phyloP scores from a whole-genome alignment of 2,329 filamentous ascomycete genomes.

The Arthrobotrys megalospora region DNA sequence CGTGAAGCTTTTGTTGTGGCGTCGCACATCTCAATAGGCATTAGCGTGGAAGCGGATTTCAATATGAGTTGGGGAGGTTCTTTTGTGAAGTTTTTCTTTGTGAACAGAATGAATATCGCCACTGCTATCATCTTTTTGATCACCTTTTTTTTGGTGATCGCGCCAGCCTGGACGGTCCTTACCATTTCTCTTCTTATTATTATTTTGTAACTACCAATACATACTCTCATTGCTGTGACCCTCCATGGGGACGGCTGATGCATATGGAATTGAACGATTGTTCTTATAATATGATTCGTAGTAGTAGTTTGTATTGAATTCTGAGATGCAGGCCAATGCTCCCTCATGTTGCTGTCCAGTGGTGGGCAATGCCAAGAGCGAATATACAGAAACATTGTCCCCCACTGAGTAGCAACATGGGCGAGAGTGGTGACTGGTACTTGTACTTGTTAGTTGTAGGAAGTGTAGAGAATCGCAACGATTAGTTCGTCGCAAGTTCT shows the following conservation, averaged over 20 bases:
- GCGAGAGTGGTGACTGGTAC: too few relatives aligned
- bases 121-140: neutral
- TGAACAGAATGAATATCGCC: slow-evolving; percentile 20
- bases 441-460: too few relatives aligned
- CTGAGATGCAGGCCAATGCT: too few relatives aligned
- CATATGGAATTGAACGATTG: slow-evolving; percentile 10
- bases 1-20: slow-evolving; percentile 16
- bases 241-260: neutral
- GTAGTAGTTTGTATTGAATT: too few relatives aligned
- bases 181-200: neutral
- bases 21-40: slow-evolving; percentile 8
- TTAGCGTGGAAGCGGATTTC: slow-evolving; percentile 15
- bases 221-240: slow-evolving; percentile 16
- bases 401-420: too few relatives aligned
- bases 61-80: slow-evolving; percentile 1
- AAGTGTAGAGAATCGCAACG: neutral
- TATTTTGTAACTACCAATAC: slow-evolving; percentile 6
- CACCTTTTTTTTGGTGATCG: neutral
- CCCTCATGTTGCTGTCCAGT: too few relatives aligned
- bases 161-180: slow-evolving; percentile 1
- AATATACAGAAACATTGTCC: too few relatives aligned
- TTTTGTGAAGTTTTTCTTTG: slow-evolving; percentile 6
- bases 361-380: too few relatives aligned
- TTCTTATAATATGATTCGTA: too few relatives aligned
- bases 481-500: neutral